phyloP scores from a whole-genome alignment of 805 yeast genomes.

The Scheffersomyces amazonensis region DNA sequence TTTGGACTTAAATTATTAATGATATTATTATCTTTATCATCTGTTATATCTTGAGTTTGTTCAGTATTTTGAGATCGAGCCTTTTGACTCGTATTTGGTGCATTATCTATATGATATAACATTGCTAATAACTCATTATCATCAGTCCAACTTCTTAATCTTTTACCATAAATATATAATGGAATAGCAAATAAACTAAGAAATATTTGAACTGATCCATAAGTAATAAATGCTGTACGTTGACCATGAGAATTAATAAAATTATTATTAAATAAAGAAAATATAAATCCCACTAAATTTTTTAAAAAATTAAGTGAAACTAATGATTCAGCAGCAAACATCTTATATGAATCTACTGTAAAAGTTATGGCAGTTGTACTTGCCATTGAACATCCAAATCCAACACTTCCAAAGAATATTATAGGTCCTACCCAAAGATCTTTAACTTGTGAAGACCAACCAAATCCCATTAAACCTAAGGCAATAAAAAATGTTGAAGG shows the following conservation, averaged over 20 bases:
- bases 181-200: conserved; percentile 50
- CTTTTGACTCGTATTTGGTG: neutral
- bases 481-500: conserved; percentile 44
- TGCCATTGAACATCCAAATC: conserved; percentile 60
- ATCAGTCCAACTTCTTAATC: conserved; percentile 50
- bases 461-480: conserved; percentile 60
- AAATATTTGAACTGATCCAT: conserved; percentile 49
- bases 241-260: conserved; percentile 42
- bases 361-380: conserved; percentile 62
- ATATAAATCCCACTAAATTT: conserved; percentile 53
- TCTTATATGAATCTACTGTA: conserved; percentile 54
- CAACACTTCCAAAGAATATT: conserved; percentile 51
- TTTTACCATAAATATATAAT: conserved; percentile 54
- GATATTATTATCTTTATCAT: neutral
- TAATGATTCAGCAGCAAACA: conserved; percentile 57
- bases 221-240: conserved; percentile 47
- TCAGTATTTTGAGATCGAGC: neutral
- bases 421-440: conserved; percentile 59
- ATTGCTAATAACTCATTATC: conserved; percentile 37
- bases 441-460: conserved; percentile 50
- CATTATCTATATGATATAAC: conserved; percentile 25
- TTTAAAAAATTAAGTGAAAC: conserved; percentile 56
- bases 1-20: neutral
- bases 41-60: neutral
- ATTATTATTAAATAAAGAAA: conserved; percentile 53